Evolutionary conservation across 1,284 basidiomycete genomes (phyloP), one percentile per base, ranked within the genome.

Genomic region (Neonothopanus nambi): DNA sequence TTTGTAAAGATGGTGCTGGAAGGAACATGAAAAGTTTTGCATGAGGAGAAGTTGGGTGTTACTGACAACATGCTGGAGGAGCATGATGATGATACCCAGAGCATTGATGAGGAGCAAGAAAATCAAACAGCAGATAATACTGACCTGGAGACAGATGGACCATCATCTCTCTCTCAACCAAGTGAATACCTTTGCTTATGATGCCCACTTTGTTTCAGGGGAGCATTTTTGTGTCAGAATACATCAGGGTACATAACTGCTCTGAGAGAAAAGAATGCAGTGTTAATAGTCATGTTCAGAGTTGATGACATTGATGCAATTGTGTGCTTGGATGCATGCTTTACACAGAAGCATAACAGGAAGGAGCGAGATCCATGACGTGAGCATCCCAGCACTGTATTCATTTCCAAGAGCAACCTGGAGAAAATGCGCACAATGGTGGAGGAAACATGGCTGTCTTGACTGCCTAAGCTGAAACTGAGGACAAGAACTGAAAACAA

Each of bases 311-410:
- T 46, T 21, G 36, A 26, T 35, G 33, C 41, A 1, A 33, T 52
- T 8, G 52, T 56, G 2, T 57, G 56, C 21, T 7, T 54, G 2
- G 51, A 60, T 28, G 55, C 59, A 2, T 58, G 57, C 21, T 57
- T 61, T 21, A 59, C 57, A 2, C 59, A 59, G 35, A 61, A 57
- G 36, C 36, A 56, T 20, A 55, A 57, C 40, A 56, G 36, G 12
- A 42, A 51, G 8, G 24, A 5, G 11, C 38, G 15, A 0, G 59
- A 60, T 17, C 55, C 55, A 11, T 35, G 23, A 1, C 44, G 42
- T 3, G 8, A 48, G 26, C 12, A 56, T 60, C 17, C 51, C 20
- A 2, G 23, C 47, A 21, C 26, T 21, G 1, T 65, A 56, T 56
- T 68, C 44, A 45, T 68, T 48, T 59, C 65, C 21, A 35, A 54